Evolutionary conservation across 2,329 filamentous ascomycete species (phyloP), one percentile per base, ranked within the genome.

Genomic region (Trichoderma harzianum): DNA sequence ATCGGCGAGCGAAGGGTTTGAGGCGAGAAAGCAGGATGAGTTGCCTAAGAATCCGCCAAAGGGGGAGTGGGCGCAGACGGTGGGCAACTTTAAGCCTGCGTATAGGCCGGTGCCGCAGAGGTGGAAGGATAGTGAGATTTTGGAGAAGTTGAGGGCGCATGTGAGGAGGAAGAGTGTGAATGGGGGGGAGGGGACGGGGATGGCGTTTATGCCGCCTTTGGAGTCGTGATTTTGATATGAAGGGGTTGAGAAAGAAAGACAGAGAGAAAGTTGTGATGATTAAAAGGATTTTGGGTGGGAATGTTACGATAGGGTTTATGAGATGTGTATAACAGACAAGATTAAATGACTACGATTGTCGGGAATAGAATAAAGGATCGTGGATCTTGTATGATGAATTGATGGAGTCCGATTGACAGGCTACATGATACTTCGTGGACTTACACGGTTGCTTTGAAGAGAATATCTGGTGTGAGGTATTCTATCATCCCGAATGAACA

Each of bases 31-130:
- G 57, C 74, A 75, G 26, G 78, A 80, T 65, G 76, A 78, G 77
- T 76, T 81, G 69, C 79, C 77, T 64, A 79, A 80, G 69, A 77
- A 82, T 73, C 78, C 82, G 65, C 76, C 81, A 63, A 73, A 74
- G 80, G 94, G 95, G 74, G 96, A 99, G 84, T 99, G 96, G 96
- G 93, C 94, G 74, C 95, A 98, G 87, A 99, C 96, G 1, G 87
- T 98, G 6, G 96, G 96, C 36, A 95, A 93, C 26, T 98, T 97
- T 83, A 95, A 93, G 86, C 94, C 95, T 34, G 94, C 95, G 43
- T 98, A 98, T 83, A 87, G 95, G 70, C 95, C 95, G 51, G 95
- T 98, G 72, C 96, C 96, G 14, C 83, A 84, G 76, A 87, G 95
- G 74, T 99, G 96, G 96, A 89, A 87, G 82, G 90, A 91, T 74